phyloP scores from a whole-genome alignment of 768 basidiomycete genomes.

The Kockovaella imperatae region DNA sequence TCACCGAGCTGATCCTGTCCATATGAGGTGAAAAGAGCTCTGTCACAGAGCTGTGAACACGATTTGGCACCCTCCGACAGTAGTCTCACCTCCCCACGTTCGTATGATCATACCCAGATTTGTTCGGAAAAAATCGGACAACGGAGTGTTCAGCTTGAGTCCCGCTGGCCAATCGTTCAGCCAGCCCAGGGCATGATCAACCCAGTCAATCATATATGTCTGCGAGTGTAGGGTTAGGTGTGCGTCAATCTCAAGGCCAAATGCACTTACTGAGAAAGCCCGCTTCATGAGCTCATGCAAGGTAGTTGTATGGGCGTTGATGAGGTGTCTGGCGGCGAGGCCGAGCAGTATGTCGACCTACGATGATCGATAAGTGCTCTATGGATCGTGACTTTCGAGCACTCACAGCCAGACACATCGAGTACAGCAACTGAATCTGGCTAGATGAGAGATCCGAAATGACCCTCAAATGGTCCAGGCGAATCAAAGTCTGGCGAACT shows the following conservation, averaged over 20 bases:
- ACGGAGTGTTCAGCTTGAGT: constrained; percentile 87
- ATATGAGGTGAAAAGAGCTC: too few species aligned
- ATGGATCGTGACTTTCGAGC: too few species aligned
- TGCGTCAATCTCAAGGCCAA: background rate
- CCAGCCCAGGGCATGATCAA: constrained; percentile 62
- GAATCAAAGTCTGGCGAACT: too few species aligned
- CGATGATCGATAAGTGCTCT: too few species aligned
- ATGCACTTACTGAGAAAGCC: constrained; percentile 46
- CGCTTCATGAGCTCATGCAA: background rate
- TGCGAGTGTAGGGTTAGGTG: constrained; percentile 10
- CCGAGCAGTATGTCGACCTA: too few species aligned
- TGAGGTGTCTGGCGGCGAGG: background rate
- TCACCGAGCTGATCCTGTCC: too few species aligned
- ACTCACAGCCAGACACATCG: too few species aligned
- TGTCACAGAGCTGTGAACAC: too few species aligned
- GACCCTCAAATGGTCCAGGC: too few species aligned
- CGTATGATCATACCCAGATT: constrained; percentile 59
- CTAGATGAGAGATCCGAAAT: too few species aligned
- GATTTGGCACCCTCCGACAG: too few species aligned
- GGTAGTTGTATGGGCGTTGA: background rate
- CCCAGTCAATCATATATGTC: constrained; percentile 49
- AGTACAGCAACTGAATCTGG: too few species aligned
- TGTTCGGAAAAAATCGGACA: constrained; percentile 76
- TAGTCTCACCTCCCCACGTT: constrained; percentile 66
- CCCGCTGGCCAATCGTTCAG: constrained; percentile 94